Percentiles rank a stretch among this genome's conserved stretches.
phyloP scores from a whole-genome alignment of 139 green algal species.

The Dunaliella primolecta region DNA sequence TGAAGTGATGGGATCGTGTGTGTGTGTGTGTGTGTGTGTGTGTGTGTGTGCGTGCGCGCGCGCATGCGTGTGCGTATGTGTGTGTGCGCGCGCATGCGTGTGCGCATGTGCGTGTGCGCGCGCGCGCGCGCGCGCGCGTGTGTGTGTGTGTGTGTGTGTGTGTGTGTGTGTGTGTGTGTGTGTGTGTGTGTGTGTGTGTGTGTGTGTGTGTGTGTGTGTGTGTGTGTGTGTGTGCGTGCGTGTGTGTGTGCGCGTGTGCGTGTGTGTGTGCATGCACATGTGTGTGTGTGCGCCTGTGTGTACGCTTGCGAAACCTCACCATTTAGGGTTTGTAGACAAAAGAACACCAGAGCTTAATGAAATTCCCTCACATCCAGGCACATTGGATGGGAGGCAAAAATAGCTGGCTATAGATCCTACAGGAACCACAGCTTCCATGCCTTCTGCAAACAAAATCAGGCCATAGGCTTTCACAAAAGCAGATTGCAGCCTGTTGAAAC shows the following conservation, averaged over 20 bases:
- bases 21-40: not conserved
- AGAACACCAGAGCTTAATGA: not conserved
- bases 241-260: not conserved
- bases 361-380: no score
- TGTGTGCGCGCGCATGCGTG: not conserved
- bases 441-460: no score
- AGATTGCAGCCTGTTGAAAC: no score
- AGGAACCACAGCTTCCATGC: no score
- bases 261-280: not conserved
- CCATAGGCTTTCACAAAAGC: no score
- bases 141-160: not conserved
- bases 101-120: not conserved
- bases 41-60: not conserved
- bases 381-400: no score
- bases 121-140: no score
- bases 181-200: not conserved
- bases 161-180: not conserved
- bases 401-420: no score
- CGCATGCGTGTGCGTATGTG: not conserved
- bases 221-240: not conserved
- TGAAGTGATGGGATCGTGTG: no score
- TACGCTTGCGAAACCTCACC: not conserved
- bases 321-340: not conserved
- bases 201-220: not conserved
- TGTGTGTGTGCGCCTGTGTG: not conserved